Percentiles rank a stretch among this genome's conserved stretches.
Conservation (phyloP, 768 basidiomycete genomes). For the Agrocybe chaxingu region DNA sequence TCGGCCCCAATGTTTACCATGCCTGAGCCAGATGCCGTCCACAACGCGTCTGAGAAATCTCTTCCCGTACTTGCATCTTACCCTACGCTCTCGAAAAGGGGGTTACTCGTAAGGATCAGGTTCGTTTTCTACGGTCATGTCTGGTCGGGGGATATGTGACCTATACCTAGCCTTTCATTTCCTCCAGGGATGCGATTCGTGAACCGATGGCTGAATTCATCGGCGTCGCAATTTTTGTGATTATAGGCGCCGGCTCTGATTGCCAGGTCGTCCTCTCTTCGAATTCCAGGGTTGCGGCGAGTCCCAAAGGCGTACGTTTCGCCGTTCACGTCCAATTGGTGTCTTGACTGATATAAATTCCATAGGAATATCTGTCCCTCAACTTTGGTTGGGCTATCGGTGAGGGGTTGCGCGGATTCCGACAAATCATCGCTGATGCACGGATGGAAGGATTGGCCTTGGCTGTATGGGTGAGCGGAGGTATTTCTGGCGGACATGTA, state of each 20-base stretch:
- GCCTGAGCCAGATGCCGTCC: too few relatives aligned
- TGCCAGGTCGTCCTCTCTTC: slow-evolving; percentile 54
- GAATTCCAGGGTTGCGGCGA: slow-evolving; percentile 39
- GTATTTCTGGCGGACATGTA: slow-evolving; percentile 72
- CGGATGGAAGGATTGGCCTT: slow-evolving; percentile 36
- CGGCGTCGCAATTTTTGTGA: slow-evolving; percentile 52
- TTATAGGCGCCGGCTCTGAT: slow-evolving; percentile 54
- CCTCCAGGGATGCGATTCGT: slow-evolving; percentile 28
- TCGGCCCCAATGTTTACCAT: too few relatives aligned
- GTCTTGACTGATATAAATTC: neutral
- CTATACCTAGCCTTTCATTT: neutral
- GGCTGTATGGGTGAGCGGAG: slow-evolving; percentile 64
- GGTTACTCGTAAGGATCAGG: too few relatives aligned
- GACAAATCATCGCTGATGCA: neutral
- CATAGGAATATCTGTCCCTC: slow-evolving; percentile 44
- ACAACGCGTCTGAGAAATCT: too few relatives aligned
- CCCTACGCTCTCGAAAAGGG: too few relatives aligned
- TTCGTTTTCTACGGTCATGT: too few relatives aligned
- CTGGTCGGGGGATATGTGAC: too few relatives aligned
- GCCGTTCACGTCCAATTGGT: neutral
- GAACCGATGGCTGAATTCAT: slow-evolving; percentile 64
- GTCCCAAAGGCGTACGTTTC: slow-evolving; percentile 47
- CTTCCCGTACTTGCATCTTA: too few relatives aligned
- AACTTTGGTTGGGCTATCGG: slow-evolving; percentile 34
- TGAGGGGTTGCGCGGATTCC: neutral